Evolutionary conservation across 371 early-diverging fungal species (phyloP), one percentile per base, ranked within the genome.

Genomic region (Sporodiniella umbellata): DNA sequence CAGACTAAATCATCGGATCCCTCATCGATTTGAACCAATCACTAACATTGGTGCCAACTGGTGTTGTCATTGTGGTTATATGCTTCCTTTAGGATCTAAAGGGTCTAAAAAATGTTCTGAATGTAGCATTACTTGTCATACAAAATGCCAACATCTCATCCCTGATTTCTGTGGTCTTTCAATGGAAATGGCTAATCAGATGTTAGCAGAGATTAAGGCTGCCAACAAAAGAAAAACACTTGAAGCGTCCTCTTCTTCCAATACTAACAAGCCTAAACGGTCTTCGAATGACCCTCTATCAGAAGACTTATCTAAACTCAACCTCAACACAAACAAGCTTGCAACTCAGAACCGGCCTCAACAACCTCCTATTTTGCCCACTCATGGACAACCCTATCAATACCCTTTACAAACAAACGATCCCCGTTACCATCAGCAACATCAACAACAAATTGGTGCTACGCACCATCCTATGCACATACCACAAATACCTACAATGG

Each of bases 11-110:
- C 96, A 98, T 70, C 81, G 88, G 45, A 96, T 98, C 56, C 94
- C 95, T 18, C 99, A 99, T 79, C 87, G 92, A n/a, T 95, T 93
- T 58, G 89, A 92, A 56, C 80, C 75, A 22, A 70, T 84, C 21
- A 86, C 87, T 22, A 88, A 84, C 52, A 76, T 90, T 44, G 86
- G 85, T 30, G 88, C 93, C 35, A 85, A 85, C 56, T 99, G 96
- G 95, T 99, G 99, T 72, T 87, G 88, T 61, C 99, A 99, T 75
- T 99, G 99, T 80, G 99, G 99, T 38, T 87, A 87, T 47, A 88
- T 94, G 85, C 86, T 99, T 24, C 85, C 94, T 5, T 66, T 96
- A 8, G 92, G 94, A 12, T 83, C 85, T 7, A 74, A 78, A 49
- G 82, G 83, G 11, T 71, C 82, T 22, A 89, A 86, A 60, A 71